Conservation (phyloP, 2,329 filamentous ascomycete genomes). For the Calycina marina region DNA sequence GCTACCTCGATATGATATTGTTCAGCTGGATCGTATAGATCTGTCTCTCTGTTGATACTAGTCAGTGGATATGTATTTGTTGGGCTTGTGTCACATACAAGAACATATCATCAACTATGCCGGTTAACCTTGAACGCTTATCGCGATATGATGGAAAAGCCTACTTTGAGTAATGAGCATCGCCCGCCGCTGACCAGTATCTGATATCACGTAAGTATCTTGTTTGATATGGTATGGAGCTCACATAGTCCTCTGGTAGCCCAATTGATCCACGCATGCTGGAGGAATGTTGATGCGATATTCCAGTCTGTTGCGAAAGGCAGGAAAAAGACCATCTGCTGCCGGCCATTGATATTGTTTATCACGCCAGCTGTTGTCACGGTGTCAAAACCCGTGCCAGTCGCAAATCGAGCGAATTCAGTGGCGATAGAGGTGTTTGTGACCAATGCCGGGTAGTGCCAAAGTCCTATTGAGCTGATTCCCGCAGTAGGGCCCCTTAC, state of each 20-base stretch:
- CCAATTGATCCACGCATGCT: slow-evolving; percentile 49
- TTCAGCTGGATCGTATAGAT: slow-evolving; percentile 32
- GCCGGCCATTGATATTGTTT: slow-evolving; percentile 38
- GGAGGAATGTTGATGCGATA: slow-evolving; percentile 38
- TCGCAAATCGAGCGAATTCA: slow-evolving; percentile 36
- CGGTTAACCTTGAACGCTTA: slow-evolving; percentile 8
- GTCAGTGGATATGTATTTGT: no score
- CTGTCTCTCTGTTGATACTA: slow-evolving; percentile 23
- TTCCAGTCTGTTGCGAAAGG: slow-evolving; percentile 27
- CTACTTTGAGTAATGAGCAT: slow-evolving; percentile 15
- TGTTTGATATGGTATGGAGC: slow-evolving; percentile 9
- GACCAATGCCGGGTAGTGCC: slow-evolving; percentile 42
- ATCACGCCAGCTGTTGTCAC: slow-evolving; percentile 41
- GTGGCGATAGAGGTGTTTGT: slow-evolving; percentile 38
- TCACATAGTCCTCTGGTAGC: slow-evolving; percentile 38
- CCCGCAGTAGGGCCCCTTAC: slow-evolving; percentile 26
- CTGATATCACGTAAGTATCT: slow-evolving; percentile 24
- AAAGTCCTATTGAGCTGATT: slow-evolving; percentile 34
- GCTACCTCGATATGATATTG: slow-evolving; percentile 33
- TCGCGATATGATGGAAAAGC: slow-evolving; percentile 1
- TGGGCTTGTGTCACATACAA: slow-evolving; percentile 24
- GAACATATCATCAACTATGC: slow-evolving; percentile 44
- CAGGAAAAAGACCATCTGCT: slow-evolving; percentile 49
- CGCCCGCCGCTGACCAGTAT: slow-evolving; percentile 17
- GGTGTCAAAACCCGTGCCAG: slow-evolving; percentile 25